Conservation (phyloP, 1,284 basidiomycete species). For the Ceratobasidium sp. region DNA sequence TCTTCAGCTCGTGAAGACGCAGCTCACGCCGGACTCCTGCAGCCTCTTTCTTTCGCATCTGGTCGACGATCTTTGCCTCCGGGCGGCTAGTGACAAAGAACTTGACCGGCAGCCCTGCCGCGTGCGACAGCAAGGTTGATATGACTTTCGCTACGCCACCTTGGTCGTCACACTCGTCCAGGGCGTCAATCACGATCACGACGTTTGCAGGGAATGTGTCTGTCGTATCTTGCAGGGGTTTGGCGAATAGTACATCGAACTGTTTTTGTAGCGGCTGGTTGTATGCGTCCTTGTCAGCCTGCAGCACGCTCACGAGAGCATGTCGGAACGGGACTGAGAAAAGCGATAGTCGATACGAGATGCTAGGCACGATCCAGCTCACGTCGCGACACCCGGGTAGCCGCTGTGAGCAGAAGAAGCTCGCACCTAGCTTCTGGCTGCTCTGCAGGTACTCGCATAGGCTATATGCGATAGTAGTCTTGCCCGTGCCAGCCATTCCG, state of each 20-base stretch:
- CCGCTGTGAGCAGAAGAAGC: slow-evolving; percentile 21
- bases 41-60: not conserved
- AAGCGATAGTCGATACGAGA: not conserved
- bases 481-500: slow-evolving; percentile 31
- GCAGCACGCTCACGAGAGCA: not conserved
- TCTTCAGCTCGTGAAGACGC: slow-evolving; percentile 3
- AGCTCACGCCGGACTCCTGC: not conserved
- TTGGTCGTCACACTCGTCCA: slow-evolving; percentile 13
- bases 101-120: not conserved
- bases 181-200: slow-evolving; percentile 8
- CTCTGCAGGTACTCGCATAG: not conserved
- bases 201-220: not conserved
- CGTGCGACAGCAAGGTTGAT: not conserved
- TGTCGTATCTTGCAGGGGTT: not conserved
- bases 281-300: not conserved
- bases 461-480: slow-evolving; percentile 7
- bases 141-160: not conserved
- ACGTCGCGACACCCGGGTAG: slow-evolving; percentile 9
- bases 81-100: slow-evolving; percentile 11
- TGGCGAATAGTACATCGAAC: not conserved
- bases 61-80: not conserved
- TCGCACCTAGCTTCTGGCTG: not conserved
- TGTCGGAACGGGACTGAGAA: not conserved
- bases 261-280: not conserved
- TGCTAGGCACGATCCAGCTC: slow-evolving; percentile 8